Percentiles rank a stretch among this genome's conserved stretches.
Evolutionary conservation across 176 grass and related monocot genomes (phyloP).

Genomic region (Carex myosuroides): DNA sequence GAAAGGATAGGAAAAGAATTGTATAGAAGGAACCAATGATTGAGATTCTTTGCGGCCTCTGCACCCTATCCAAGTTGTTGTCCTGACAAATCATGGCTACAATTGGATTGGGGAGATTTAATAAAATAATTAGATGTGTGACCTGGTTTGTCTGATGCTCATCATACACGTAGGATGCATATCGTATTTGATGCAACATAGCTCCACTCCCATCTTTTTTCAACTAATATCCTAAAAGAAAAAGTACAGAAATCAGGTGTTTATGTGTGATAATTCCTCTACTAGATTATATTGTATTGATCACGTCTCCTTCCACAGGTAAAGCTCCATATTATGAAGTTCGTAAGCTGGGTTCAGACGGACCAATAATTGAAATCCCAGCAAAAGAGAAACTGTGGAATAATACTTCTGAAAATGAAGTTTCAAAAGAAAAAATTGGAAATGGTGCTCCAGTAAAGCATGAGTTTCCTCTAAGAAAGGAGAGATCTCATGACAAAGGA

Average conservation of each 20-base stretch:
- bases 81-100: no score
- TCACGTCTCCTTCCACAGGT: constrained; percentile 30
- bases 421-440: constrained; percentile 1
- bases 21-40: no score
- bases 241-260: not conserved
- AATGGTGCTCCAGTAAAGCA: constrained; percentile 38
- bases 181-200: not conserved
- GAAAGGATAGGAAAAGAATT: no score
- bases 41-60: no score
- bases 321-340: constrained; percentile 63
- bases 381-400: constrained; percentile 26
- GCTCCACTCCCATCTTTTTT: not conserved
- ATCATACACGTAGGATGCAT: not conserved
- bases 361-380: constrained; percentile 26
- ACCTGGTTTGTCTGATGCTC: not conserved
- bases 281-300: not conserved
- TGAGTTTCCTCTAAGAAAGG: constrained; percentile 44
- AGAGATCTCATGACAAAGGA: constrained; percentile 32
- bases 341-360: constrained; percentile 44
- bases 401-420: constrained; percentile 18
- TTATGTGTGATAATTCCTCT: constrained; percentile 10
- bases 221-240: not conserved
- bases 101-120: not conserved
- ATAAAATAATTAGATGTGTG: not conserved
- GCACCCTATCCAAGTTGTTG: no score